phyloP scores from a whole-genome alignment of 163 green algal species.

The Scenedesmus sp. region DNA sequence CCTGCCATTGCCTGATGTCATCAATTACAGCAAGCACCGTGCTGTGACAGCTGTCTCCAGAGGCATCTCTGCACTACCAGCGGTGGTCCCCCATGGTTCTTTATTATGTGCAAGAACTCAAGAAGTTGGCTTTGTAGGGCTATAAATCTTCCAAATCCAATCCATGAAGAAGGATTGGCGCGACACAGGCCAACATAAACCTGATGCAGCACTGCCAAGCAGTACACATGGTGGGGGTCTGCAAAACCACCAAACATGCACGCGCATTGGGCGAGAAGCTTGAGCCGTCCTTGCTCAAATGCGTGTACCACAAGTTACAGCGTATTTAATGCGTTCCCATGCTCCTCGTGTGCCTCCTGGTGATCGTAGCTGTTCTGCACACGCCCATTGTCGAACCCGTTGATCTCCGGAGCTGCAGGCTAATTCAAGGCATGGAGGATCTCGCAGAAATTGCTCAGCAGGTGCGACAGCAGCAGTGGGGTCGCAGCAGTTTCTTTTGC shows the following conservation, averaged over 20 bases:
- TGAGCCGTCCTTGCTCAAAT: background rate
- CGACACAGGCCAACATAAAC: background rate
- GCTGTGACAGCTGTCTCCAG: no score
- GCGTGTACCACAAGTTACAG: background rate
- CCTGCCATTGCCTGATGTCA: no score
- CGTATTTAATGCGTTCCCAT: background rate
- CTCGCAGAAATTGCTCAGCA: background rate
- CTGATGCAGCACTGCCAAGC: background rate
- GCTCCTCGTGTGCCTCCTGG: background rate
- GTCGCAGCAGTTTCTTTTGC: background rate
- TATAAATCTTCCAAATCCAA: no score
- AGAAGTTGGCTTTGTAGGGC: no score
- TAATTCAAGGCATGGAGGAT: background rate
- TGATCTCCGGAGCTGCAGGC: background rate
- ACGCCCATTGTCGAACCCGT: background rate
- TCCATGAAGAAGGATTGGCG: no score
- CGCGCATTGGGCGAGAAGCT: background rate
- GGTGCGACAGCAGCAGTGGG: background rate
- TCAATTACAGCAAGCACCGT: no score
- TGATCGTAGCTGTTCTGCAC: background rate
- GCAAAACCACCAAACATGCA: background rate
- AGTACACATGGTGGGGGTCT: background rate
- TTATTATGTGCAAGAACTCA: no score
- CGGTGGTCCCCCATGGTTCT: no score
- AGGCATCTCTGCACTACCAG: no score